phyloP scores from a whole-genome alignment of 2,329 filamentous ascomycete species.

The Colletotrichum neosansevieriae region DNA sequence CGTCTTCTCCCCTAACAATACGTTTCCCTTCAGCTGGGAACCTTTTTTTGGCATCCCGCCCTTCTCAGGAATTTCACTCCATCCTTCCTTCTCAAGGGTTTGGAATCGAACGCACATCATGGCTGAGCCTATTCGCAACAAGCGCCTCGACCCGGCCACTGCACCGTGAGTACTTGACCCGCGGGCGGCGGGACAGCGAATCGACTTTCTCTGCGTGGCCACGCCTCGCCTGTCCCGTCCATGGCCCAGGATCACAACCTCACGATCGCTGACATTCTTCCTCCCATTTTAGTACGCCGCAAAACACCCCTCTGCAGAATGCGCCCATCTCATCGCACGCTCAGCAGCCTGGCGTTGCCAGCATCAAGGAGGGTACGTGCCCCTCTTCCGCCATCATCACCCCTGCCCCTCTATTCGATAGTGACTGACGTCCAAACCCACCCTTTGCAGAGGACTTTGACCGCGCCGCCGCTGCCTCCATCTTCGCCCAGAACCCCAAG shows the following conservation, averaged over 20 bases:
- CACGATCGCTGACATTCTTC: constrained; percentile 40
- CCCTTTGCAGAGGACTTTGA: constrained; percentile 83
- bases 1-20: constrained; percentile 29
- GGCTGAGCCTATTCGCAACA: constrained; percentile 75
- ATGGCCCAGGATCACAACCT: constrained; percentile 33
- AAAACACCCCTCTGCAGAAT: constrained; percentile 96
- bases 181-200: background rate
- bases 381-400: constrained; percentile 14
- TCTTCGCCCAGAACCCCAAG: constrained; percentile 95
- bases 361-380: constrained; percentile 94
- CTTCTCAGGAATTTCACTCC: constrained; percentile 7
- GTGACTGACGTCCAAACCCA: constrained; percentile 41
- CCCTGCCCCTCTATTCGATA: constrained; percentile 37
- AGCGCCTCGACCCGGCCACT: constrained; percentile 67
- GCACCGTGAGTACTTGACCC: constrained; percentile 65
- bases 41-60: constrained; percentile 7
- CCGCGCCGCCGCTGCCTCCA: constrained; percentile 84
- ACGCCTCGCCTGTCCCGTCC: constrained; percentile 38
- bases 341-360: constrained; percentile 91
- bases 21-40: constrained; percentile 18
- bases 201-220: constrained; percentile 18
- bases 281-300: constrained; percentile 78
- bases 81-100: constrained; percentile 17
- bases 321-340: constrained; percentile 98
- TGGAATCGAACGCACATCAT: constrained; percentile 53